These are phyloP conservation scores for Nothophaeocryptopus gaeumannii DNA, from an alignment of 2,329 filamentous ascomycete genomes.

Conservation along the genomic window DNA sequence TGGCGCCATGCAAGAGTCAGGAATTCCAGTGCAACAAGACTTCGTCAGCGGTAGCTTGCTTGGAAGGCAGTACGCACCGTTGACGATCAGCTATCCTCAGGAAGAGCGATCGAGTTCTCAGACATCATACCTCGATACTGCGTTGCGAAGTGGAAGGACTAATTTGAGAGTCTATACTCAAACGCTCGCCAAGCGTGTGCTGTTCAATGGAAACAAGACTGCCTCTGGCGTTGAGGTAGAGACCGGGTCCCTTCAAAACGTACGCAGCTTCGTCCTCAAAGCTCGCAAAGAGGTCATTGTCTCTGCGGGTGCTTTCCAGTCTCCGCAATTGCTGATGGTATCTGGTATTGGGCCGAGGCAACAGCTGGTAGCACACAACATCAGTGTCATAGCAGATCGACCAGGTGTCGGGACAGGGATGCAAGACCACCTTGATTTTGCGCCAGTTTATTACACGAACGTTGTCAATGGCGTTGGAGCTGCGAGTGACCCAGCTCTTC, in stretches of 20 bases:
- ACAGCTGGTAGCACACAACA: constrained; percentile 17
- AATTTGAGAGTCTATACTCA: constrained; percentile 14
- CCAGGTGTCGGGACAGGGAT: constrained; percentile 22
- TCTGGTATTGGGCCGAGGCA: constrained; percentile 23
- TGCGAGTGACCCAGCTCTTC: constrained; percentile 1
- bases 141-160: neutral
- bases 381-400: constrained; percentile 18
- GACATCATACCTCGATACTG: constrained; percentile 11
- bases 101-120: constrained; percentile 18
- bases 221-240: constrained; percentile 23
- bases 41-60: constrained; percentile 13
- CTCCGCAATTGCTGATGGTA: constrained; percentile 31
- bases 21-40: constrained; percentile 13
- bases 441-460: constrained; percentile 11
- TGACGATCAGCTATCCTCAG: constrained; percentile 18
- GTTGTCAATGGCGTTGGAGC: constrained; percentile 7
- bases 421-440: constrained; percentile 17
- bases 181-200: constrained; percentile 27
- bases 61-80: constrained; percentile 18
- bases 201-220: constrained; percentile 25
- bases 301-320: constrained; percentile 29
- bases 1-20: constrained; percentile 11
- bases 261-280: neutral
- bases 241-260: neutral
- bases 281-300: constrained; percentile 13